Percentiles rank a stretch among this genome's conserved stretches.
Conservation (phyloP, 352 stramenopile genomes). For the Phytophthora citrophthora region DNA sequence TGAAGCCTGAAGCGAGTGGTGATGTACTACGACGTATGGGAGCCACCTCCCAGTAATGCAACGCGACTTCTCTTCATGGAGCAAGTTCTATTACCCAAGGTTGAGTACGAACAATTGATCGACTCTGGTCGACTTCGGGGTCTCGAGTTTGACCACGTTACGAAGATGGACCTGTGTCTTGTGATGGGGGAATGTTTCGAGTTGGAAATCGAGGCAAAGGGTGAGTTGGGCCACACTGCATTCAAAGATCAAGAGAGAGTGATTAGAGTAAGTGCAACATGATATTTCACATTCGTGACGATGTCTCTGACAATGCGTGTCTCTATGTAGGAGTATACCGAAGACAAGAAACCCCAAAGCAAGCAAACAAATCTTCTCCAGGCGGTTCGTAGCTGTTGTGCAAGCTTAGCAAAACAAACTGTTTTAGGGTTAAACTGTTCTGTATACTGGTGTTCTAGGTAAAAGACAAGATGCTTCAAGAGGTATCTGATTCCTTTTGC, state of each 20-base stretch:
- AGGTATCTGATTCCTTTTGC: constrained; percentile 23
- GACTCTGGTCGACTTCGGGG: constrained; percentile 71
- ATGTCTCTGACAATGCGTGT: neutral
- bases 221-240: constrained; percentile 43
- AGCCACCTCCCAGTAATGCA: constrained; percentile 81
- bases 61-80: constrained; percentile 85
- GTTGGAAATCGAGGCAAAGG: constrained; percentile 73
- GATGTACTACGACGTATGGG: constrained; percentile 90
- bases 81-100: constrained; percentile 79
- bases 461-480: constrained; percentile 46
- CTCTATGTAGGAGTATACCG: constrained; percentile 32
- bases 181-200: constrained; percentile 85
- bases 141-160: constrained; percentile 76
- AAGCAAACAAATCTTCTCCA: constrained; percentile 39
- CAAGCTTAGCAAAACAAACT: too few species aligned
- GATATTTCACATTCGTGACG: too few species aligned
- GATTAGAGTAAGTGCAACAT: constrained; percentile 41
- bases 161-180: constrained; percentile 88
- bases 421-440: too few species aligned
- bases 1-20: constrained; percentile 67
- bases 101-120: constrained; percentile 80
- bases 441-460: constrained; percentile 20
- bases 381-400: constrained; percentile 20
- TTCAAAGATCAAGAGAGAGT: constrained; percentile 54
- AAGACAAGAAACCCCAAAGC: constrained; percentile 38